Evolutionary conservation across 2,329 filamentous ascomycete genomes (phyloP), one percentile per base, ranked within the genome.

Genomic region (Neoscytalidium dimidiatum): DNA sequence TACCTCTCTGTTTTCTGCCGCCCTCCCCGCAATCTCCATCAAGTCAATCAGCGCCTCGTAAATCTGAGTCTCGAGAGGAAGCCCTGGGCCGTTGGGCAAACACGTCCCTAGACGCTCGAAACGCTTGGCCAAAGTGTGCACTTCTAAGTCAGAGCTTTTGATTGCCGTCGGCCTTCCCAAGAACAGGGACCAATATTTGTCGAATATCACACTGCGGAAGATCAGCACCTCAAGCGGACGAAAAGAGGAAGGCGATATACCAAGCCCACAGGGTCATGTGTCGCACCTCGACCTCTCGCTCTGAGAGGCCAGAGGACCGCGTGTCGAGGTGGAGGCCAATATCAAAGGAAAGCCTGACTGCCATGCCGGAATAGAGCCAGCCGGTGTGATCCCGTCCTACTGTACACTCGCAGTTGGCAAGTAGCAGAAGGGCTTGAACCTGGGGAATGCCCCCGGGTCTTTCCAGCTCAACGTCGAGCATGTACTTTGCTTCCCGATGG

Each of bases 391-490:
- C 84, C 58, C 84, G 74, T 3, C 84, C 84, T 19, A 85, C 80
- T 58, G 82, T 82, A 65, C 82, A 85, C 68, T 86, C 84, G 5
- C 85, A 72, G 66, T 86, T 84, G 4, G 83, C 81, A 3, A 86
- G 74, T 3, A 86, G 70, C 17, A 86, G 71, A 14, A 86, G 74
- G 0, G 82, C 84, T 62, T 84, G 83, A 1, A 86, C 82, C 23
- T 80, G 82, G 4, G 84, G 80, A 31, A 86, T 81, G 0, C 83
- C 83, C 13, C 82, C 83, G 0, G 83, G 82, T 4, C 80, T 73
- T 69, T 86, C 84, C 38, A 86, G 73, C 69, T 85, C 84, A 64
- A 78, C 78, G 65, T 85, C 82, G 21, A 85, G 73, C 82, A 86
- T 83, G 52, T 81, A 80, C 69, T 85, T 85, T 57, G 84, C 82